Percentiles rank a stretch among this genome's conserved stretches.
Evolutionary conservation across 208 protist species (phyloP).

Genomic region (Tritrichomonas musculus): DNA sequence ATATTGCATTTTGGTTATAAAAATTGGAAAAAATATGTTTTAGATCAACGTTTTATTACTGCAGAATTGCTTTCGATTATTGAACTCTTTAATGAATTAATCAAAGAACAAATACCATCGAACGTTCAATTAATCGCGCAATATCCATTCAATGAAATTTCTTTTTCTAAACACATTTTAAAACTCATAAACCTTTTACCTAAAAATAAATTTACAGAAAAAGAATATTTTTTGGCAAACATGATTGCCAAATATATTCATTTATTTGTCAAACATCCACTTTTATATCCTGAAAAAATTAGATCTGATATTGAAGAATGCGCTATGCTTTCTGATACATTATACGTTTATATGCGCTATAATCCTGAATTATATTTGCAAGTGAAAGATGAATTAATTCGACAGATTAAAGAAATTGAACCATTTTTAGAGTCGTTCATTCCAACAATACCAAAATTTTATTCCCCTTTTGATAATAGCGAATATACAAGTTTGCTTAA

Average conservation of each 20-base stretch:
- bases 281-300: neutral
- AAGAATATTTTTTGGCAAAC: no score
- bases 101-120: no score
- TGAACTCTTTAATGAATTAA: neutral
- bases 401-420: neutral
- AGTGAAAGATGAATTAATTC: neutral
- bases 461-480: neutral
- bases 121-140: neutral
- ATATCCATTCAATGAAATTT: neutral
- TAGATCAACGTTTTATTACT: neutral
- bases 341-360: neutral
- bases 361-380: neutral
- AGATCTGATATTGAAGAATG: neutral
- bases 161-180: neutral
- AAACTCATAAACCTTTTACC: neutral
- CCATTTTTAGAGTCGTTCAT: neutral
- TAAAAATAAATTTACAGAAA: neutral
- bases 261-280: neutral
- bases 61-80: neutral
- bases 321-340: neutral
- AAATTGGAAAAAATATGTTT: constrained; percentile 7
- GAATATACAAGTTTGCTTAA: neutral
- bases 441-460: neutral
- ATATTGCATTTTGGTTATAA: neutral
- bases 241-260: neutral